These are phyloP conservation scores for Phaseolus lunatus DNA, from an alignment of 306 rosid genomes.

Conservation along the genomic window DNA sequence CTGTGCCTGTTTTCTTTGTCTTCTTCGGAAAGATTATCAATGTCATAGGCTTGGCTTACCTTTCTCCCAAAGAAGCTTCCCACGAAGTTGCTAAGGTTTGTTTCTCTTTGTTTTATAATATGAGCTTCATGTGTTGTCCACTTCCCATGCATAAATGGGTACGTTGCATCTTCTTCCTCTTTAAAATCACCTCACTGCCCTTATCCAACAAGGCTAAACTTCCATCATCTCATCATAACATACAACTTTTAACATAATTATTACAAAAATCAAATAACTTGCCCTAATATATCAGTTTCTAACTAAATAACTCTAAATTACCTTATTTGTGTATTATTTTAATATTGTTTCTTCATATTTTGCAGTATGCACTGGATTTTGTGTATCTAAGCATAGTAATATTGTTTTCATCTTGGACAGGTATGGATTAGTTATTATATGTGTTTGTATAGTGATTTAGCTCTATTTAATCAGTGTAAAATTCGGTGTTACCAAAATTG, in stretches of 20 bases:
- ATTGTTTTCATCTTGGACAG: constrained; percentile 89
- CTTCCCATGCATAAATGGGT: constrained; percentile 8
- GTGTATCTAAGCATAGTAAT: constrained; percentile 80
- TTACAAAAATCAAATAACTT: too few species aligned
- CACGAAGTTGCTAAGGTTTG: constrained; percentile 86
- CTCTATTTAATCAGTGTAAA: too few species aligned
- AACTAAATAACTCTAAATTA: too few species aligned
- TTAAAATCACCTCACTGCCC: constrained; percentile 4
- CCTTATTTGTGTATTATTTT: not conserved
- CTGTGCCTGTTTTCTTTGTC: constrained; percentile 88
- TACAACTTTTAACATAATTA: too few species aligned
- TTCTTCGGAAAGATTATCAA: constrained; percentile 86
- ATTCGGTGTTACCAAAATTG: too few species aligned
- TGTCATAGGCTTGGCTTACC: constrained; percentile 79
- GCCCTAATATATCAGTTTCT: too few species aligned
- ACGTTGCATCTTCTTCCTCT: not conserved
- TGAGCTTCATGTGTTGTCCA: not conserved
- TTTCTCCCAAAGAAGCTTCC: constrained; percentile 84
- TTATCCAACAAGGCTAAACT: not conserved
- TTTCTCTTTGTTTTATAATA: not conserved
- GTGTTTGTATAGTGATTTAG: too few species aligned
- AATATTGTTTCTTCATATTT: not conserved
- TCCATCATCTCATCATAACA: not conserved
- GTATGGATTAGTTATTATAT: constrained; percentile 44
- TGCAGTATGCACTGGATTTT: constrained; percentile 92